phyloP scores from a whole-genome alignment of 2,329 filamentous ascomycete genomes.

The Pseudophaeomoniella oleicola region DNA sequence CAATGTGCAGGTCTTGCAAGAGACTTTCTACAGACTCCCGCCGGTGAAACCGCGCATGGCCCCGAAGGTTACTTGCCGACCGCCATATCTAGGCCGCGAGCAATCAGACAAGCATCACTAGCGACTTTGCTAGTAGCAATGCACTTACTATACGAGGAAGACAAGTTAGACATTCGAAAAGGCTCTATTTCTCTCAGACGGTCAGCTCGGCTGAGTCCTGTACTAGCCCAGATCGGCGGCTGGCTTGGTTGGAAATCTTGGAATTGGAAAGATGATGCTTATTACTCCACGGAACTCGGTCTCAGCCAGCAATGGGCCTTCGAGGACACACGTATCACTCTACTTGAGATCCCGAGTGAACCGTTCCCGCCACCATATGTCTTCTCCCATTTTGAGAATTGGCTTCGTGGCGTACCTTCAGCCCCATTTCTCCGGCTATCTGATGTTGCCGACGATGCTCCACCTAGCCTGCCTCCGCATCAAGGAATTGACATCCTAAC shows the following conservation, averaged over 20 bases:
- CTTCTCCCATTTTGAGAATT: conserved; percentile 33
- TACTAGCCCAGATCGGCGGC: conserved; percentile 64
- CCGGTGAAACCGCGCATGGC: conserved; percentile 42
- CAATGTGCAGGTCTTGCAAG: conserved; percentile 43
- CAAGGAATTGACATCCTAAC: conserved; percentile 28
- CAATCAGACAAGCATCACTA: conserved; percentile 46
- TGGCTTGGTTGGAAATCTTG: conserved; percentile 68
- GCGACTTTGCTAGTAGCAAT: conserved; percentile 59
- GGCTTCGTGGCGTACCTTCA: conserved; percentile 12
- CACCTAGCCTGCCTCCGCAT: conserved; percentile 14
- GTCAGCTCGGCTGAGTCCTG: conserved; percentile 44
- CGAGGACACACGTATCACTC: conserved; percentile 34
- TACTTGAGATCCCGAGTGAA: conserved; percentile 29
- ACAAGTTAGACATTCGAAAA: conserved; percentile 57
- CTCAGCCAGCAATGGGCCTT: conserved; percentile 40
- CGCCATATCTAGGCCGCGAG: conserved; percentile 34
- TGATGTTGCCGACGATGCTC: conserved; percentile 27
- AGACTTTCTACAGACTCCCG: conserved; percentile 47
- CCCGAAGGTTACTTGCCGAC: conserved; percentile 52
- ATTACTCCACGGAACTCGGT: conserved; percentile 47
- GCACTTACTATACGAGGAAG: conserved; percentile 79
- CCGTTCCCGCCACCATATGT: conserved; percentile 45
- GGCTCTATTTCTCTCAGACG: conserved; percentile 30
- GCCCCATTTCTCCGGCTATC: conserved; percentile 34
- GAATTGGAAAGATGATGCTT: conserved; percentile 35